phyloP scores from a whole-genome alignment of 805 yeast species.

The Jamesozyma spencerorum region DNA sequence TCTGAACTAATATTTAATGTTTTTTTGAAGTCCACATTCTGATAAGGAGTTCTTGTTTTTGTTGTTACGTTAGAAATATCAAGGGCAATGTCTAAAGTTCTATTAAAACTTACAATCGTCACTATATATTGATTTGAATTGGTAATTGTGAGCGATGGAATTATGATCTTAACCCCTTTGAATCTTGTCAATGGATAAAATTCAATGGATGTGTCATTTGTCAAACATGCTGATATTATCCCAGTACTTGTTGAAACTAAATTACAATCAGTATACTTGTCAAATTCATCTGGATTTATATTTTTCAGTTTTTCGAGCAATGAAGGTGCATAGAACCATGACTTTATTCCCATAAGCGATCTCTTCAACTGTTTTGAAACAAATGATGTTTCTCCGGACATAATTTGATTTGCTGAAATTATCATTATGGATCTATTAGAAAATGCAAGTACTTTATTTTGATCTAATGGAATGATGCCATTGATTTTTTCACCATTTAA shows the following conservation, averaged over 20 bases:
- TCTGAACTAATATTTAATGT: constrained; percentile 4
- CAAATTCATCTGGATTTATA: constrained; percentile 3
- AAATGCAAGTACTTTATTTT: constrained; percentile 12
- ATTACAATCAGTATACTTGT: constrained; percentile 13
- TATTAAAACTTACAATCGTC: constrained; percentile 3
- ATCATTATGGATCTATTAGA: constrained; percentile 9
- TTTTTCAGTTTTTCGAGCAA: constrained; percentile 14
- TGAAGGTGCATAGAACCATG: constrained; percentile 15
- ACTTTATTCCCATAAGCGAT: constrained; percentile 12
- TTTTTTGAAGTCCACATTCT: constrained; percentile 3
- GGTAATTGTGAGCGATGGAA: constrained; percentile 4
- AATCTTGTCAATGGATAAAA: constrained; percentile 22
- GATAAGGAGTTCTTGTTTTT: not conserved
- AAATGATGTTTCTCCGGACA: constrained; percentile 24
- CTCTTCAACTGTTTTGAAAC: constrained; percentile 3
- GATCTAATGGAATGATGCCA: constrained; percentile 16
- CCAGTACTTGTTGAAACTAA: constrained; percentile 20
- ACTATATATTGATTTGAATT: not conserved
- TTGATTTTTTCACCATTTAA: constrained; percentile 11
- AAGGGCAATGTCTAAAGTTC: not conserved
- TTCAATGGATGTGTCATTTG: constrained; percentile 8
- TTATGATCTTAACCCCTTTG: constrained; percentile 20
- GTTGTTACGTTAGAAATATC: constrained; percentile 6
- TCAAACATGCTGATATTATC: constrained; percentile 15
- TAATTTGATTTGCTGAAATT: constrained; percentile 23